Conservation (phyloP, 768 basidiomycete species). For the Rhodotorula paludigena region DNA sequence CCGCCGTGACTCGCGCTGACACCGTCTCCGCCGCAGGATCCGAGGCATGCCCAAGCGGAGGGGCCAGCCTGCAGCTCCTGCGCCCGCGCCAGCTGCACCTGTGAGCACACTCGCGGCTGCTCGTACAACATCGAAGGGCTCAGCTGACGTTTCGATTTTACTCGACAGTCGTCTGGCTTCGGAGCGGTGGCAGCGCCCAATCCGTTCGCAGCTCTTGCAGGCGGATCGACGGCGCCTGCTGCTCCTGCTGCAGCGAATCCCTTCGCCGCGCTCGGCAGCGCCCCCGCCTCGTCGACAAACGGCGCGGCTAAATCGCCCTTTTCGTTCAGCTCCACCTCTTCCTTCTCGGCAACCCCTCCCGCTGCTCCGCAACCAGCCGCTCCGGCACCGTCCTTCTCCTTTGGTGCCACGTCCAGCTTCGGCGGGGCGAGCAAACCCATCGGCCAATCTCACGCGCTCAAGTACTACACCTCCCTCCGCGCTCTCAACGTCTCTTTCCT, state of each 20-base stretch:
- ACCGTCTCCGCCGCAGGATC: conserved; percentile 9
- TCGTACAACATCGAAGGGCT: no score
- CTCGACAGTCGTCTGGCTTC: conserved; percentile 15
- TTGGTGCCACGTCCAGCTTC: not conserved
- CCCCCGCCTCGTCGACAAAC: not conserved
- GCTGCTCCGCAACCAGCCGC: not conserved
- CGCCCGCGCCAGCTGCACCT: not conserved
- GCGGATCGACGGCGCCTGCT: not conserved
- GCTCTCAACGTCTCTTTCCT: conserved; percentile 32
- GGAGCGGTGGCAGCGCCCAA: not conserved
- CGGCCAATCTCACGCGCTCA: not conserved
- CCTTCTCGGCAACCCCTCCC: not conserved
- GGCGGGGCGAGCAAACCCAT: not conserved
- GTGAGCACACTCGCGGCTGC: not conserved
- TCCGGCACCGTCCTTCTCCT: not conserved
- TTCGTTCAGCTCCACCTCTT: conserved; percentile 15
- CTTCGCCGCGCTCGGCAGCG: not conserved
- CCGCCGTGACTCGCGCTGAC: not conserved
- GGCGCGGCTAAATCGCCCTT: not conserved
- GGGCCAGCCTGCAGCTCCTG: not conserved
- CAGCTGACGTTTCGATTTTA: no score
- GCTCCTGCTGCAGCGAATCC: not conserved
- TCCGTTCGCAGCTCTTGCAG: not conserved
- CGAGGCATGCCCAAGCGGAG: conserved; percentile 31
- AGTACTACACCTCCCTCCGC: conserved; percentile 32